Evolutionary conservation across 2,329 filamentous ascomycete genomes (phyloP), one percentile per base, ranked within the genome.

Genomic region (Tympanopsis confertula): DNA sequence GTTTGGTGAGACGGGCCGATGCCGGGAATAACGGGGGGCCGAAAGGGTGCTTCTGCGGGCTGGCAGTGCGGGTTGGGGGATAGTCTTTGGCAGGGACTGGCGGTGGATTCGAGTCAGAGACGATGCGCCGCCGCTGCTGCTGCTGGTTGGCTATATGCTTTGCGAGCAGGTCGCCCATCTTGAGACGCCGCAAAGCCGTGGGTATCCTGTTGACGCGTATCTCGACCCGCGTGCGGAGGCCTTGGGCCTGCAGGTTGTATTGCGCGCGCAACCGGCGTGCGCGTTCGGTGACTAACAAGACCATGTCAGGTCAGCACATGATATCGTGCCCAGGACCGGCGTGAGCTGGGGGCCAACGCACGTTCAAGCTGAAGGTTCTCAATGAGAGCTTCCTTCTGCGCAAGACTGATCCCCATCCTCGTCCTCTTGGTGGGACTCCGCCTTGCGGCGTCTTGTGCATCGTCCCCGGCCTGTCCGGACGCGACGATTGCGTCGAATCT

Each of bases 181-280:
- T 93, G 43, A 76, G 69, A 51, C 82, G 84, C 42, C 89, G 79
- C 44, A 94, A 63, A 13, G 79, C 71, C 48, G 77, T 73, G 5
- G 91, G 91, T 37, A 96, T 89, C 38, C 91, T 80, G 55, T 95
- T 94, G 56, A 96, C 74, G 60, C 91, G 84, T 62, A 94, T 83
- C 58, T 95, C 88, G 38, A 98, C 80, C 42, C 89, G 81, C 42
- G 86, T 80, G 43, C 83, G 76, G 28, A 96, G 71, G 44, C 84
- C 84, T 57, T 89, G 83, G 17, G 87, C 85, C 59, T 94, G 88
- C 7, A 93, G 71, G 42, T 82, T 81, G 63, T 93, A 94, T 56
- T 94, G 87, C 5, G 88, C 82, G 50, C 88, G 78, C 43, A 96
- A 68, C 57, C 89, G 86, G 48, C 89, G 77, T 43, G 86, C 84